phyloP scores from a whole-genome alignment of 2,329 filamentous ascomycete species.

The Pseudocercospora crystallina region DNA sequence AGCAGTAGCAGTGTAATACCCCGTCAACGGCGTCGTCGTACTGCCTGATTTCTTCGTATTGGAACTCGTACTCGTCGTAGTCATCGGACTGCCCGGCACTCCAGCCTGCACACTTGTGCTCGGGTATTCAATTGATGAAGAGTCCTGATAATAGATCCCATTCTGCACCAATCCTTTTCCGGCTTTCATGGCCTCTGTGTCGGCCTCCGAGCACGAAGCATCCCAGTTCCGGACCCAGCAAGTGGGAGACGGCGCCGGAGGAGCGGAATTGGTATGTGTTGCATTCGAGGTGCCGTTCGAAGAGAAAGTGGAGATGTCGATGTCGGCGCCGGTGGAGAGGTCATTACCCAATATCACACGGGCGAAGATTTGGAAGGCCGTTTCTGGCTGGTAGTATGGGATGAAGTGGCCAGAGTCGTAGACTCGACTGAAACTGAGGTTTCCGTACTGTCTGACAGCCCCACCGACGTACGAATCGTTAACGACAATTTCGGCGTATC shows the following conservation, averaged over 20 bases:
- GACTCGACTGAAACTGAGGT: conserved; percentile 55
- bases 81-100: conserved; percentile 34
- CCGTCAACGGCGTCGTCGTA: conserved; percentile 29
- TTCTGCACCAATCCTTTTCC: conserved; percentile 60
- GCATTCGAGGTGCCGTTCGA: conserved; percentile 60
- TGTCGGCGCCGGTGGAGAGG: conserved; percentile 49
- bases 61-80: conserved; percentile 14
- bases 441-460: conserved; percentile 73
- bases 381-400: conserved; percentile 54
- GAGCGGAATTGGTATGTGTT: conserved; percentile 54
- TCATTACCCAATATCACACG: conserved; percentile 53
- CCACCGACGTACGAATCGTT: conserved; percentile 69
- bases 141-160: conserved; percentile 54
- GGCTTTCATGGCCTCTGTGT: conserved; percentile 49
- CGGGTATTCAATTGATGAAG: conserved; percentile 39
- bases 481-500: conserved; percentile 70
- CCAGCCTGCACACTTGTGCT: conserved; percentile 33
- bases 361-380: conserved; percentile 54
- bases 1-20: conserved; percentile 40
- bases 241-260: conserved; percentile 45
- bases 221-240: conserved; percentile 61
- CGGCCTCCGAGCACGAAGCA: conserved; percentile 54
- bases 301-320: conserved; percentile 42
- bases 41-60: conserved; percentile 8
- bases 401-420: conserved; percentile 56